These are phyloP conservation scores for Serendipita vermifera DNA, from an alignment of 768 basidiomycete genomes.

Conservation along the genomic window DNA sequence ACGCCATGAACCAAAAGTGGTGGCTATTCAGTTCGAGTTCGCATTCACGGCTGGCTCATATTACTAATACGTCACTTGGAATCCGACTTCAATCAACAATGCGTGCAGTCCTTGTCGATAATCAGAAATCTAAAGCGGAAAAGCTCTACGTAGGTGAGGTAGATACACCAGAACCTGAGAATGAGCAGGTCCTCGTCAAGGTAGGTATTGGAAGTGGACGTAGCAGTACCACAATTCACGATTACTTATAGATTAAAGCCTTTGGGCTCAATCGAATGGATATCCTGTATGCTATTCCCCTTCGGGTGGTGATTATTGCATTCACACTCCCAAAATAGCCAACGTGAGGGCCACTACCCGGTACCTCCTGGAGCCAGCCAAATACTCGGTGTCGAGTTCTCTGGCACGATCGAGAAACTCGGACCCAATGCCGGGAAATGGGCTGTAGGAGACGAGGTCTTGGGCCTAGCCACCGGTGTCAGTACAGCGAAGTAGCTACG, in stretches of 20 bases:
- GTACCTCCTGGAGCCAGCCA: constrained; percentile 59
- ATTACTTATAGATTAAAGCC: constrained; percentile 43
- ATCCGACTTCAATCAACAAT: no score
- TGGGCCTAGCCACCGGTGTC: constrained; percentile 72
- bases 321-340: not conserved
- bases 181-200: constrained; percentile 67
- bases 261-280: constrained; percentile 92
- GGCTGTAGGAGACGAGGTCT: constrained; percentile 55
- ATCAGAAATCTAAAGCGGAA: constrained; percentile 59
- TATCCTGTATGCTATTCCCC: constrained; percentile 46
- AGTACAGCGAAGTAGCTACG: constrained; percentile 20
- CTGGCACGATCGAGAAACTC: constrained; percentile 46
- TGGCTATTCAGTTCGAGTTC: not conserved
- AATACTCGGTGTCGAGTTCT: constrained; percentile 82
- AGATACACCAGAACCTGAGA: constrained; percentile 42
- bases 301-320: not conserved
- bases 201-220: constrained; percentile 25
- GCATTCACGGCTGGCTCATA: no score
- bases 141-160: constrained; percentile 66
- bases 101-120: constrained; percentile 70
- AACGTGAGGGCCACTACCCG: constrained; percentile 41
- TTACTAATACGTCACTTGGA: no score
- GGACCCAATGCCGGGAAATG: constrained; percentile 41
- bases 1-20: no score
- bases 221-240: not conserved